Base-by-base conservation (phyloP, 2,329 filamentous ascomycete species). In the Hymenoscyphus albidus region DNA sequence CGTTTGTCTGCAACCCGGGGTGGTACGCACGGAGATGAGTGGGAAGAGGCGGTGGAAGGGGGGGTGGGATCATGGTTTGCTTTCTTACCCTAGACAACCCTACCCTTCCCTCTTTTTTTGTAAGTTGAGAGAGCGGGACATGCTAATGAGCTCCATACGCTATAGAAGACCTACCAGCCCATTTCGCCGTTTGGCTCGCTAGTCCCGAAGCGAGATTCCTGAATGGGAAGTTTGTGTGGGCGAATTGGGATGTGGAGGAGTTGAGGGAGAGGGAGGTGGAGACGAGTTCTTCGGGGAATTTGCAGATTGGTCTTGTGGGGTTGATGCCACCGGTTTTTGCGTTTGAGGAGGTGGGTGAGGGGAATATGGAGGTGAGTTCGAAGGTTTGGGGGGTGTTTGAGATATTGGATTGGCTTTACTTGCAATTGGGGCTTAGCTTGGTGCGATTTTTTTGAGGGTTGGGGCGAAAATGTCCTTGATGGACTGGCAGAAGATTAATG, bases 161-260 rank as follows among this genome's bases (percentile, higher is more conserved):
- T 32, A 5, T 40, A 65, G 65, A 68, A 62, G 65, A 40, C 63
- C 69, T 70, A 18, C 67, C 69, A 14, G 69, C 58, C 9, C 59
- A 63, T 13, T 69, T 71, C 22, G 27, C 62, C 22, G 62, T 70
- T n/a, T 71, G 70, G 70, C 61, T 70, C 12, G 62, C 69, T 18
- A 67, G 64, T 31, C 62, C 77, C 0, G 80, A 83, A 65, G 80
- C 82, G 0, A 70, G 65, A 4, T 83, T 83, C 64, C 68, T 84
- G 27, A 79, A 77, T 55, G 75, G 78, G 5, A 79, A 78, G 58
- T 78, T 79, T 27, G 71, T 83, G 0, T 83, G 80, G 78, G 76
- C 78, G 13, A 80, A 80, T 42, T 84, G 81, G 82, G 82, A 84
- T 69, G 77, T 82, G 0, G 76, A 80, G 18, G 81, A 84, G 66